These are phyloP conservation scores for Aspergillus intermedius DNA, from an alignment of 2,329 filamentous ascomycete genomes.

Conservation along the genomic window DNA sequence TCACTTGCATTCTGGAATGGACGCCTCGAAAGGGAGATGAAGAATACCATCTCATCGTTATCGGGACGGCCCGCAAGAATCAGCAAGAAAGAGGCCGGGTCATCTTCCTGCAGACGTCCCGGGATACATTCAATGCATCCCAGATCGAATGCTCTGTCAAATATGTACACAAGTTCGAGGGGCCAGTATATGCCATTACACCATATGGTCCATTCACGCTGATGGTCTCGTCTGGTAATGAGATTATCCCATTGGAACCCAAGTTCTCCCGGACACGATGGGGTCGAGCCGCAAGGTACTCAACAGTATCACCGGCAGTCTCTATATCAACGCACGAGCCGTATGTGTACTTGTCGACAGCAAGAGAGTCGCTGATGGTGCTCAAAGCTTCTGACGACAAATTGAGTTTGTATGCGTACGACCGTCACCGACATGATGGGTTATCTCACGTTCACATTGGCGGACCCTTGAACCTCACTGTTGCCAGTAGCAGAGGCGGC, in stretches of 20 bases:
- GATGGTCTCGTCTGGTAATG: conserved; percentile 41
- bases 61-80: conserved; percentile 32
- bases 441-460: conserved; percentile 35
- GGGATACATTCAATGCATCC: conserved; percentile 17
- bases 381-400: conserved; percentile 36
- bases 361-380: conserved; percentile 47
- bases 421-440: conserved; percentile 26
- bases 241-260: conserved; percentile 39
- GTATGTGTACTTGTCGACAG: conserved; percentile 50
- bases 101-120: conserved; percentile 32
- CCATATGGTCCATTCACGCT: conserved; percentile 40
- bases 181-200: conserved; percentile 51
- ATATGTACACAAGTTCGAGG: conserved; percentile 29
- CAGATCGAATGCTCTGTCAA: conserved; percentile 30
- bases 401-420: conserved; percentile 29
- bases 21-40: conserved; percentile 28
- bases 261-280: conserved; percentile 38
- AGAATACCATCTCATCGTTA: conserved; percentile 35
- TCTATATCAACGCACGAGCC: conserved; percentile 43
- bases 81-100: conserved; percentile 29
- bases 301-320: conserved; percentile 44
- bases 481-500: conserved; percentile 48
- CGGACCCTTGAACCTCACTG: conserved; percentile 37
- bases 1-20: conserved; percentile 39
- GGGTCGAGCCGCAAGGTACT: conserved; percentile 31